These are phyloP conservation scores for Cercospora zeina DNA, from an alignment of 2,329 filamentous ascomycete species.

Conservation along the genomic window DNA sequence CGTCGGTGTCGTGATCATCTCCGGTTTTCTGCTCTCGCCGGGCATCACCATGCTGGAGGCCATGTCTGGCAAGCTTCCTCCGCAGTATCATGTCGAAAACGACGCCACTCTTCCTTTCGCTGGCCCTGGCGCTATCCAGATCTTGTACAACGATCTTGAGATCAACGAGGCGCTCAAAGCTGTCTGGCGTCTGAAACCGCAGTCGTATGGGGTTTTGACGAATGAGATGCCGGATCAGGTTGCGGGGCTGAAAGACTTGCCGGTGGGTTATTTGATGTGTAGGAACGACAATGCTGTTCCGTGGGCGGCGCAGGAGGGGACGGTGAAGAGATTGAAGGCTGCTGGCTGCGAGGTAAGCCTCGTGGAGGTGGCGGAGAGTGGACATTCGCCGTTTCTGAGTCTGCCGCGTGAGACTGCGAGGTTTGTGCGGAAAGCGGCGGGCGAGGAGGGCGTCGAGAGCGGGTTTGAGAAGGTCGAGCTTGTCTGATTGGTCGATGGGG, in stretches of 20 bases:
- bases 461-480: slow-evolving; percentile 8
- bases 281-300: not conserved
- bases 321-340: not conserved
- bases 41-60: slow-evolving; percentile 9
- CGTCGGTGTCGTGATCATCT: not conserved
- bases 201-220: not conserved
- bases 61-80: slow-evolving; percentile 18
- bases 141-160: not conserved
- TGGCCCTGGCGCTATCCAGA: slow-evolving; percentile 7
- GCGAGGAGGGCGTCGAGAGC: slow-evolving; percentile 14
- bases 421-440: slow-evolving; percentile 18
- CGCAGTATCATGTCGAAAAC: slow-evolving; percentile 20
- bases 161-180: not conserved
- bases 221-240: not conserved
- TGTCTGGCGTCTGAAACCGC: not conserved
- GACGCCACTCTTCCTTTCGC: slow-evolving; percentile 19
- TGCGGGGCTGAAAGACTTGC: not conserved
- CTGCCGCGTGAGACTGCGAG: slow-evolving; percentile 17
- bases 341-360: slow-evolving; percentile 12
- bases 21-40: not conserved
- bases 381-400: slow-evolving; percentile 24
- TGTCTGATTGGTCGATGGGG: not conserved
- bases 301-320: not conserved
- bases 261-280: not conserved
- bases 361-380: slow-evolving; percentile 15